Base-by-base conservation (phyloP, 805 yeast species). In the Kodamaea kaohsiungensis region DNA sequence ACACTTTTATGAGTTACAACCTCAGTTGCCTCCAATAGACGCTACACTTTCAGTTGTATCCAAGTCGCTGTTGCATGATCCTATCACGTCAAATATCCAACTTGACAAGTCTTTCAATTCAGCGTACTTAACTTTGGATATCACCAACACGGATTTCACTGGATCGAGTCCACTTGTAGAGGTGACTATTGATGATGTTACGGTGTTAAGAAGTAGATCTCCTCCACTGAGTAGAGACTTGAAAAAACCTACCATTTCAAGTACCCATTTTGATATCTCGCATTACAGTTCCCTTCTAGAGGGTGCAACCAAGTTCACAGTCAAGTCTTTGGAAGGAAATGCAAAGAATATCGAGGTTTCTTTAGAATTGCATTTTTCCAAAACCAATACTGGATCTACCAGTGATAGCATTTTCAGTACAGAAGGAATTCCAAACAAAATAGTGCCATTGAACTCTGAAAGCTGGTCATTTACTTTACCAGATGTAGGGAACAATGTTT, bases 171-270 rank as follows among this genome's bases (percentile, higher is more conserved):
- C 43, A 16, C 61, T 68, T 16, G 62, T 63, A 33, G 71, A 68
- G 53, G 52, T 68, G 19, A 53, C 56, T 19, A 53, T 67, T 25
- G 70, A 55, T 45, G 66, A 58, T 13, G 53, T 42, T 39, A 65
- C 71, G 25, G 56, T 68, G 30, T 64, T 71, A 67, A 62, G 72
- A 59, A 61, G 69, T 30, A 61, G 67, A 15, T 59, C 68, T 33
- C 72, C 72, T 8, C 51, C 51, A 13, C 48, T 33, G 25, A 27
- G 39, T 16, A 25, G 37, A 15, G 30, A 39, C 40, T 16, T n/a
- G 35, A 49, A 49, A 27, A 49, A 33, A 27, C 35, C 46, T 2
- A 38, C 51, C 2, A 27, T 42, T 6, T 33, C 66, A 37, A 60
- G 64, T 15, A 64, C 69, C 25, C 49, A 57, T 51, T 64, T 65